A percentile compares a stretch with the other conserved stretches of the same genome.
These are phyloP conservation scores for Fusarium sp. DNA, from an alignment of 2,329 filamentous ascomycete species.

Conservation along the genomic window DNA sequence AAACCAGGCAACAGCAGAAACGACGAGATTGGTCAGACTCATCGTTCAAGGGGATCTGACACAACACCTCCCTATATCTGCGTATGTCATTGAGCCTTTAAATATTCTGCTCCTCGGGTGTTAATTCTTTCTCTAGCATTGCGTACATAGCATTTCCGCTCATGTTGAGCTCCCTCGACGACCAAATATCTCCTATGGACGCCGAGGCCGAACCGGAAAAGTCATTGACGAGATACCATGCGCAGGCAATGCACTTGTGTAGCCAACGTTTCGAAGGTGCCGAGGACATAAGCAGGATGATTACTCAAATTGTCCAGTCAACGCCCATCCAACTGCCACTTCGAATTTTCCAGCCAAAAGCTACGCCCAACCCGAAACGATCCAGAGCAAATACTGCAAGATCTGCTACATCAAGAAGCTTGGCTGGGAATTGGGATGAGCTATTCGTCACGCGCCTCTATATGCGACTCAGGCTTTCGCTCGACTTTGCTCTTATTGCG, in stretches of 20 bases:
- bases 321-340: constrained; percentile 16
- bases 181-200: constrained; percentile 2
- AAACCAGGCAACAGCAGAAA: constrained; percentile 16
- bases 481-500: constrained; percentile 15
- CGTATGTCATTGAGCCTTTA: fast-evolving
- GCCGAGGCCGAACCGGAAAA: fast-evolving
- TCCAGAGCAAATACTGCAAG: fast-evolving
- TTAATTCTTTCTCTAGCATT: neutral
- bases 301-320: constrained; percentile 26
- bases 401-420: fast-evolving
- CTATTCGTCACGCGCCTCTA: constrained; percentile 19
- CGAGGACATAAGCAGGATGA: constrained; percentile 24
- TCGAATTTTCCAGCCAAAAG: neutral
- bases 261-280: constrained; percentile 17
- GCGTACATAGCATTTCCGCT: constrained; percentile 28
- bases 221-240: neutral
- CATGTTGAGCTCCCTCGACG: constrained; percentile 23
- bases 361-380: neutral
- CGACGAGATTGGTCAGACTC: constrained; percentile 9
- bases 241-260: constrained; percentile 25
- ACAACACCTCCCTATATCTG: constrained; percentile 21
- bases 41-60: constrained; percentile 17
- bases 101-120: too few species aligned
- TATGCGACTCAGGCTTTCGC: constrained; percentile 19
- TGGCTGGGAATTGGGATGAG: constrained; percentile 5